phyloP scores from a whole-genome alignment of 129 eudicot genomes.

The Artemisia tridentata region DNA sequence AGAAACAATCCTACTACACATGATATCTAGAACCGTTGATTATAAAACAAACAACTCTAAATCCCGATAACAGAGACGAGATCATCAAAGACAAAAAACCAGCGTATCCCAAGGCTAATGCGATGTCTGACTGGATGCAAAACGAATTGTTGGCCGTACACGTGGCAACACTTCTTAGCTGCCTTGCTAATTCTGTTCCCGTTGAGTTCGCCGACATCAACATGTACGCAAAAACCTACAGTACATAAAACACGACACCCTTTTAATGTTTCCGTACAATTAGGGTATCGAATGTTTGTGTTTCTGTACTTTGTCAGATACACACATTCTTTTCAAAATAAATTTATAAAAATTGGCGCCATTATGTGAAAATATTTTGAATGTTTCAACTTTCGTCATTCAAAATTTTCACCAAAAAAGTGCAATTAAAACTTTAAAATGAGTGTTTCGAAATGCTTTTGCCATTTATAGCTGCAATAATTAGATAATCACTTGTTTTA shows the following conservation, averaged over 20 bases:
- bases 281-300: background rate
- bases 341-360: constrained; percentile 29
- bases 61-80: constrained; percentile 64
- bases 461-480: too few relatives aligned
- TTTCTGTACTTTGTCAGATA: background rate
- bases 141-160: constrained; percentile 54
- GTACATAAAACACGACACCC: constrained; percentile 8
- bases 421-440: too few relatives aligned
- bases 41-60: constrained; percentile 63
- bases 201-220: constrained; percentile 69
- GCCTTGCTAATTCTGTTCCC: constrained; percentile 61
- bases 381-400: constrained; percentile 1
- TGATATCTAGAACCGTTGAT: constrained; percentile 71
- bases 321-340: constrained; percentile 10
- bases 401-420: background rate
- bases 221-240: constrained; percentile 71
- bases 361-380: constrained; percentile 21
- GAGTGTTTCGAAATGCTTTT: too few relatives aligned
- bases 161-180: constrained; percentile 45
- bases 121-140: constrained; percentile 65
- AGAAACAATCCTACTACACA: constrained; percentile 29
- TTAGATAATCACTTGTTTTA: too few relatives aligned
- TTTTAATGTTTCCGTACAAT: constrained; percentile 4
- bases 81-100: constrained; percentile 63
- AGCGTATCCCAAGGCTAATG: constrained; percentile 61